Conservation (phyloP, 352 stramenopile genomes). For the Elongisporangium undulatum region DNA sequence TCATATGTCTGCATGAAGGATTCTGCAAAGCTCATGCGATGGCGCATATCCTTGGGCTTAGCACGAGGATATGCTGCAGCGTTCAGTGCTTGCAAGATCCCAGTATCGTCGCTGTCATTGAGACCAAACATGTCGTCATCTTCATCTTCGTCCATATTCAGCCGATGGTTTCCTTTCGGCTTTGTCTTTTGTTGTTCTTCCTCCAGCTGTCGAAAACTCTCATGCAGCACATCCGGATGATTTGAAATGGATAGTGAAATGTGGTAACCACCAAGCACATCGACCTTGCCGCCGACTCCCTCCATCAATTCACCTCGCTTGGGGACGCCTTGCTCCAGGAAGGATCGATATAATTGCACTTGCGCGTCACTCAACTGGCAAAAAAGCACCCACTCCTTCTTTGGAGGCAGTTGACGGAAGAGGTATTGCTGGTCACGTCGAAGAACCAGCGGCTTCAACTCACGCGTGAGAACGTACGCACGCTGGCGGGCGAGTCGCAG, state of each 20-base stretch:
- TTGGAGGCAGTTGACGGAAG: slow-evolving; percentile 78
- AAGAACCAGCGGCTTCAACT: slow-evolving; percentile 80
- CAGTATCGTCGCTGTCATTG: slow-evolving; percentile 2
- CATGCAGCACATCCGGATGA: slow-evolving; percentile 77
- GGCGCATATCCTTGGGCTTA: slow-evolving; percentile 5
- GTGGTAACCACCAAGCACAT: slow-evolving; percentile 83
- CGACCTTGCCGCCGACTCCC: slow-evolving; percentile 36
- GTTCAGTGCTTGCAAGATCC: no score
- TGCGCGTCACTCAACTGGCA: slow-evolving; percentile 80
- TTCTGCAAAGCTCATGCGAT: slow-evolving; percentile 72
- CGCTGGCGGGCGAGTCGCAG: slow-evolving; percentile 64
- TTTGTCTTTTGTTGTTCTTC: slow-evolving; percentile 38
- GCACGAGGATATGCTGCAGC: background rate
- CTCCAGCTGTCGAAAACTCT: slow-evolving; percentile 63
- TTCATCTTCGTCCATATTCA: slow-evolving; percentile 43
- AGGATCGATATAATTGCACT: slow-evolving; percentile 65
- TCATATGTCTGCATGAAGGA: slow-evolving; percentile 61
- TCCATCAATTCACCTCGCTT: slow-evolving; percentile 21
- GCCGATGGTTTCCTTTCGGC: slow-evolving; percentile 21
- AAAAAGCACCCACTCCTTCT: slow-evolving; percentile 87
- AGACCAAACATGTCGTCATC: slow-evolving; percentile 46
- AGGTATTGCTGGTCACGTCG: slow-evolving; percentile 84
- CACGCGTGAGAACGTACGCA: slow-evolving; percentile 74
- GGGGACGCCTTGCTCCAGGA: slow-evolving; percentile 59
- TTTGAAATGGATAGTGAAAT: slow-evolving; percentile 87